Percentiles rank a stretch among this genome's conserved stretches.
Evolutionary conservation across 2,329 filamentous ascomycete species (phyloP).

Genomic region (Aureobasidium lini): DNA sequence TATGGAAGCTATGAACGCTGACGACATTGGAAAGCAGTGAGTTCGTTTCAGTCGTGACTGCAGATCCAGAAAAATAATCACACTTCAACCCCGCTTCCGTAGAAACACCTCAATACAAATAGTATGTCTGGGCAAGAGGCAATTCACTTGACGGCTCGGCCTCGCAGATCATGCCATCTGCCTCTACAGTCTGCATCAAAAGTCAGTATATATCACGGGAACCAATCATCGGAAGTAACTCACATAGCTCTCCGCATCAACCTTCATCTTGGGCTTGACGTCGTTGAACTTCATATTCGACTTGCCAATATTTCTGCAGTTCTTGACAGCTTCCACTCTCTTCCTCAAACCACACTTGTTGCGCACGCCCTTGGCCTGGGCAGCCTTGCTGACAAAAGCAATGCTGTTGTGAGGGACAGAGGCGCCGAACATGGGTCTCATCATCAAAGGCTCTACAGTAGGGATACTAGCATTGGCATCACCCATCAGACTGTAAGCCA

Average conservation of each 20-base stretch:
- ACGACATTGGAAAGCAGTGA: neutral
- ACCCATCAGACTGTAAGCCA: slow-evolving; percentile 72
- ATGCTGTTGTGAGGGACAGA: slow-evolving; percentile 65
- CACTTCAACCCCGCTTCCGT: neutral
- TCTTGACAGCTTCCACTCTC: slow-evolving; percentile 69
- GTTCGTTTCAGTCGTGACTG: neutral
- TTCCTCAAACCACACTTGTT: slow-evolving; percentile 69
- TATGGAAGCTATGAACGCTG: too few species aligned
- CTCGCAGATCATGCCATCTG: slow-evolving; percentile 66
- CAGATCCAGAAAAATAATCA: neutral
- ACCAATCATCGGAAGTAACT: slow-evolving; percentile 23
- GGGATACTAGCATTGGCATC: slow-evolving; percentile 61
- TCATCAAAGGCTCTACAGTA: slow-evolving; percentile 75
- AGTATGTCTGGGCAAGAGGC: slow-evolving; percentile 71
- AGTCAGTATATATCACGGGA: slow-evolving; percentile 15
- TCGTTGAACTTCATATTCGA: slow-evolving; percentile 87
- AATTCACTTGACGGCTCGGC: slow-evolving; percentile 65
- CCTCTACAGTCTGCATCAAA: slow-evolving; percentile 57
- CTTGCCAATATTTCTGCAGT: slow-evolving; percentile 70
- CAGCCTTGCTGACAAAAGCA: slow-evolving; percentile 73
- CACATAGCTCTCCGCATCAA: slow-evolving; percentile 83
- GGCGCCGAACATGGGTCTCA: slow-evolving; percentile 78
- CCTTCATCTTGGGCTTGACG: slow-evolving; percentile 73
- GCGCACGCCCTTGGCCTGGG: slow-evolving; percentile 59
- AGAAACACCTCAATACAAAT: slow-evolving; percentile 48